Conservation (phyloP, 164 flowering plant species). For the Nymphaea thermarum region DNA sequence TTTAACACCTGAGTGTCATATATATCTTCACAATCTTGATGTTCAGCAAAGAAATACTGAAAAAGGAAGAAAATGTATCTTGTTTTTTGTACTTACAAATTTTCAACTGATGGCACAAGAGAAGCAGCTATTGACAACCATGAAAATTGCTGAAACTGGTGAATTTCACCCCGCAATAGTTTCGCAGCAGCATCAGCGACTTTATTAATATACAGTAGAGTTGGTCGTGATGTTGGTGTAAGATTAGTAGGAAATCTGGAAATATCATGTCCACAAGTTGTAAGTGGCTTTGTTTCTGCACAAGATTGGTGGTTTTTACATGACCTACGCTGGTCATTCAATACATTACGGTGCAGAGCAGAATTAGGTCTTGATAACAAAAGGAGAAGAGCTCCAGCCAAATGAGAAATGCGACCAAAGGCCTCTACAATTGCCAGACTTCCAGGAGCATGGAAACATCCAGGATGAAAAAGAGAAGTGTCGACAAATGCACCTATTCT, state of each 20-base stretch:
- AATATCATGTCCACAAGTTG: conserved; percentile 14
- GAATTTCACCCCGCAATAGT: conserved; percentile 26
- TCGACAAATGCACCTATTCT: conserved; percentile 31
- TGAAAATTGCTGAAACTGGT: conserved; percentile 33
- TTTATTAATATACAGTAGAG: conserved; percentile 23
- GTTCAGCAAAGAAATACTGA: background rate
- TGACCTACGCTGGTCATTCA: conserved; percentile 16
- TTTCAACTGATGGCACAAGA: conserved; percentile 50
- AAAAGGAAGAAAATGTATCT: background rate
- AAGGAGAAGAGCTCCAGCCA: conserved; percentile 42
- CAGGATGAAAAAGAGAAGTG: conserved; percentile 20
- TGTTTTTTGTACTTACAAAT: conserved; percentile 35
- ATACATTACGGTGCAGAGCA: conserved; percentile 13
- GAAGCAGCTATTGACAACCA: conserved; percentile 66
- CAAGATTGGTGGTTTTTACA: conserved; percentile 16
- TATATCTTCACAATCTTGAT: background rate
- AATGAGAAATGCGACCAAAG: conserved; percentile 46
- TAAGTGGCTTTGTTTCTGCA: conserved; percentile 15
- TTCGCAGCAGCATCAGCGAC: conserved; percentile 28
- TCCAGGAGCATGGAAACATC: conserved; percentile 28
- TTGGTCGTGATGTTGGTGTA: conserved; percentile 15
- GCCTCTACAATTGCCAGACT: conserved; percentile 57
- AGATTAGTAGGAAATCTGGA: conserved; percentile 16
- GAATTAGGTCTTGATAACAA: conserved; percentile 30
- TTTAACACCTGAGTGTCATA: background rate